A percentile compares a stretch with the other conserved stretches of the same genome.
phyloP scores from a whole-genome alignment of 129 eudicot genomes.

The Arctium minus region DNA sequence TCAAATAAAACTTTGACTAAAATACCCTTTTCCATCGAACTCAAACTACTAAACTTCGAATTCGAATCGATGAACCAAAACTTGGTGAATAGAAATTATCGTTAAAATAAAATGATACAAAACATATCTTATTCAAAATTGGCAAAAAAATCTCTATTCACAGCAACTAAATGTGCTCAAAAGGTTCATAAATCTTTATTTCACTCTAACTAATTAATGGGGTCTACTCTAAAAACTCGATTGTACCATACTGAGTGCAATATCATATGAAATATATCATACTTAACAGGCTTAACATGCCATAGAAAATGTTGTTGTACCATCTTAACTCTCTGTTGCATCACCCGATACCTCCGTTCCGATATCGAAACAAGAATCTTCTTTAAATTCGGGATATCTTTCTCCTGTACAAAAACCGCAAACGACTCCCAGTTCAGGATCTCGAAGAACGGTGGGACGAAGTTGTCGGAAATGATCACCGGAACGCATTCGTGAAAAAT shows the following conservation, averaged over 20 bases:
- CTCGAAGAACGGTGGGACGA: conserved; percentile 69
- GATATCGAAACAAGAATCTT: conserved; percentile 50
- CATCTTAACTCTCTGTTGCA: conserved; percentile 53
- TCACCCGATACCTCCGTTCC: conserved; percentile 41
- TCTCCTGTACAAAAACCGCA: conserved; percentile 65
- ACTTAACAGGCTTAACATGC: conserved; percentile 55
- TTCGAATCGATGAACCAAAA: too few relatives aligned
- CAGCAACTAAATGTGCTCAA: conserved; percentile 1
- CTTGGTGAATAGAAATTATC: neutral
- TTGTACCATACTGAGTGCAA: conserved; percentile 70
- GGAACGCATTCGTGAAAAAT: conserved; percentile 67
- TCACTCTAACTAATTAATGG: conserved; percentile 1
- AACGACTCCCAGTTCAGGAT: conserved; percentile 62
- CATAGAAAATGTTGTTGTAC: conserved; percentile 66
- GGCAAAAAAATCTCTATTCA: conserved; percentile 12
- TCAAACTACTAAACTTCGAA: too few relatives aligned
- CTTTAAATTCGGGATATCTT: conserved; percentile 67
- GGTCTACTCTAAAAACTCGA: conserved; percentile 43
- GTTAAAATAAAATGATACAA: neutral
- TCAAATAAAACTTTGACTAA: neutral
- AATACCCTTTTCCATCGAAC: too few relatives aligned
- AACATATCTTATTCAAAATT: neutral
- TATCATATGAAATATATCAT: conserved; percentile 69
- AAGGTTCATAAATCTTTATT: neutral
- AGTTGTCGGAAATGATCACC: conserved; percentile 58